Evolutionary conservation across 2,329 filamentous ascomycete genomes (phyloP).

Genomic region (Colletotrichum spinosum): DNA sequence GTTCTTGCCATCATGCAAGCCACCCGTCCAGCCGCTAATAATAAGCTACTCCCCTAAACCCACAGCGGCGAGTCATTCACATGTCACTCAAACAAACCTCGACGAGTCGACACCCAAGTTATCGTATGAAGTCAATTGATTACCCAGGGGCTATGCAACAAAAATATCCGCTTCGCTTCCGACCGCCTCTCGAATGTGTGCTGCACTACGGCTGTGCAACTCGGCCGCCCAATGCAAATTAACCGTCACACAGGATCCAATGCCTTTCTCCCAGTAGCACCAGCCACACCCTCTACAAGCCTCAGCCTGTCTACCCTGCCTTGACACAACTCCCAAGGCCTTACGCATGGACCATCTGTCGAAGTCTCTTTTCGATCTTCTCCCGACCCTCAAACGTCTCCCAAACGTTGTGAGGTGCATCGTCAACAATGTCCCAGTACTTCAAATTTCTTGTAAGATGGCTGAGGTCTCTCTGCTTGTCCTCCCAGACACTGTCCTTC

Average conservation of each 20-base stretch:
- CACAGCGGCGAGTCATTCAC: constrained; percentile 20
- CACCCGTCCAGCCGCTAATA: constrained; percentile 9
- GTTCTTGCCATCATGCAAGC: constrained; percentile 12
- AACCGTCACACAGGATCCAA: background rate
- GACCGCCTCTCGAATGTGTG: background rate
- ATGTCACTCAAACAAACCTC: background rate
- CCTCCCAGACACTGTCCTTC: constrained; percentile 78
- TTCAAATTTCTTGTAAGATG: constrained; percentile 82
- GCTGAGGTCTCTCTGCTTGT: constrained; percentile 86
- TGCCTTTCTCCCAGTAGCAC: background rate
- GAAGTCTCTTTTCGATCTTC: constrained; percentile 82
- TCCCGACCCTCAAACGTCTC: constrained; percentile 76
- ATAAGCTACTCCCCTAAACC: background rate
- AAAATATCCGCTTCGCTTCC: constrained; percentile 15
- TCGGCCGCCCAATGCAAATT: constrained; percentile 3
- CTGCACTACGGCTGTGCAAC: constrained; percentile 3
- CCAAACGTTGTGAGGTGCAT: constrained; percentile 91
- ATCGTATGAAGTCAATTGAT: background rate
- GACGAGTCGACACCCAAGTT: too few species aligned
- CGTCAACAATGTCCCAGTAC: constrained; percentile 87
- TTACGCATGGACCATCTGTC: constrained; percentile 67
- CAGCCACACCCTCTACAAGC: background rate
- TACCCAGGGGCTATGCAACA: constrained; percentile 1
- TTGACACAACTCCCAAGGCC: too few species aligned
- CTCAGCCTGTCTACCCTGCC: background rate